Base-by-base conservation (phyloP, 208 protist species). In the Trypanosoma brucei region DNA sequence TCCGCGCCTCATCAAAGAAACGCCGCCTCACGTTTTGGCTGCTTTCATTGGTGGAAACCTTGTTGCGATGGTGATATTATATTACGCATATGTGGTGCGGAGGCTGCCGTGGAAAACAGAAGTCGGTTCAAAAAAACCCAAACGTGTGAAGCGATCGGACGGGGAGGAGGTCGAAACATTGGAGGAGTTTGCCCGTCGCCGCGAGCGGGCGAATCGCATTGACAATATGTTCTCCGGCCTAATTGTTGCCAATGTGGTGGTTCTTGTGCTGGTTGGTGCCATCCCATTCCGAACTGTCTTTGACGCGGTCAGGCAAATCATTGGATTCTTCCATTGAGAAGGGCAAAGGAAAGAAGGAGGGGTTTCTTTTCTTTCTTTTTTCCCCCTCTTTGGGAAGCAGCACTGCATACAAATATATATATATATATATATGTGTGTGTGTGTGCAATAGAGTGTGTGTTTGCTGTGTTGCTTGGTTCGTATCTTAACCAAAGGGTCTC, bases 51-150 rank as follows among this genome's bases (percentile, higher is more conserved):
- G 34, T 11, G 59, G 55, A 8, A 88, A 92, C 55, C 39, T 62
- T 37, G 37, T 81, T 31, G 45, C 74, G n/a, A 44, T 40, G 3
- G 33, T 68, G 2, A 42, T 65, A 13, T 39, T 80, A 33, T 92
- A 92, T 68, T 79, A 68, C 44, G 65, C 61, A 33, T 88, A 88
- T 65, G 81, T 92, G 31, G 75, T 79, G 50, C 76, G 61, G 5
- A 72, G 70, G 39, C 2, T 73, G 59, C 45, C 72, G 62, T 36
- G 61, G 62, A 34, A 48, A 59, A 51, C 8, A 11, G 22, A 44
- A 51, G 31, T 7, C 34, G 7, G 14, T 3, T 42, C 31, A 50
- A 50, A 40, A 62, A 39, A 52, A 35, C 33, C 33, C 11, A 45
- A 59, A 34, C 44, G 37, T 35, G 52, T 54, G n/a, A 58, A 55